phyloP scores from a whole-genome alignment of 2,329 filamentous ascomycete species.

The Colletotrichum sp. region DNA sequence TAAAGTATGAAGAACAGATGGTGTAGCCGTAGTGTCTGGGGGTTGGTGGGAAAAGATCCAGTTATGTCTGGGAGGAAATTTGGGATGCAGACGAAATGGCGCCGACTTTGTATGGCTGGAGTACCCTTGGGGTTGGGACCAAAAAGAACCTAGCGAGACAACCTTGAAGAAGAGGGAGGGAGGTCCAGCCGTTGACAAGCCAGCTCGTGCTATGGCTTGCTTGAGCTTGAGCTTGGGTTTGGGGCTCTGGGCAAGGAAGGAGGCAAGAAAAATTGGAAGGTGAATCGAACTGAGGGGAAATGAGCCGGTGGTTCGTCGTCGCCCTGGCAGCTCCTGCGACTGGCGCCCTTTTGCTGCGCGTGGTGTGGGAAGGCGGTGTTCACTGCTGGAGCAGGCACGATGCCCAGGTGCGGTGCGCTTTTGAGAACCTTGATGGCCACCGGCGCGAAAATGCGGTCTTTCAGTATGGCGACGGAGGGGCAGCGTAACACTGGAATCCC shows the following conservation, averaged over 20 bases:
- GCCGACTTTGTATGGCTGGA: background rate
- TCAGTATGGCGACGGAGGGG: slow-evolving; percentile 19
- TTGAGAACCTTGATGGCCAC: slow-evolving; percentile 21
- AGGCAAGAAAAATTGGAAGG: background rate
- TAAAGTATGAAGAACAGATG: background rate
- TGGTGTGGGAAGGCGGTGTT: slow-evolving; percentile 12
- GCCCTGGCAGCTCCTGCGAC: background rate
- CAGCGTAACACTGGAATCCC: slow-evolving; percentile 18
- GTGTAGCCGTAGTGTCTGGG: slow-evolving; percentile 2
- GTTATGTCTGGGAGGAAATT: background rate
- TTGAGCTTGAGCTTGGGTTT: background rate
- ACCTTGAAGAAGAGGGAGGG: background rate
- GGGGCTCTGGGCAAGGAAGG: background rate
- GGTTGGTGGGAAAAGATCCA: background rate
- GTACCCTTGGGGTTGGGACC: background rate
- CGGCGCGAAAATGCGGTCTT: slow-evolving; percentile 17
- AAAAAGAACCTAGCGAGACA: background rate
- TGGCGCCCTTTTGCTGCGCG: background rate
- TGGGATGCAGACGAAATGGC: background rate
- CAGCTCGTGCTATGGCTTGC: background rate
- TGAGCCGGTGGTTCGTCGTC: background rate
- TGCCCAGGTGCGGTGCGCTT: slow-evolving; percentile 1
- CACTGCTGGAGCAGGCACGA: background rate
- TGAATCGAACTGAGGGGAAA: background rate
- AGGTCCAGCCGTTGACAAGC: slow-evolving; percentile 2